A percentile compares a stretch with the other conserved stretches of the same genome.
These are phyloP conservation scores for Aspergillus vadensis DNA, from an alignment of 2,329 filamentous ascomycete genomes.

Conservation along the genomic window DNA sequence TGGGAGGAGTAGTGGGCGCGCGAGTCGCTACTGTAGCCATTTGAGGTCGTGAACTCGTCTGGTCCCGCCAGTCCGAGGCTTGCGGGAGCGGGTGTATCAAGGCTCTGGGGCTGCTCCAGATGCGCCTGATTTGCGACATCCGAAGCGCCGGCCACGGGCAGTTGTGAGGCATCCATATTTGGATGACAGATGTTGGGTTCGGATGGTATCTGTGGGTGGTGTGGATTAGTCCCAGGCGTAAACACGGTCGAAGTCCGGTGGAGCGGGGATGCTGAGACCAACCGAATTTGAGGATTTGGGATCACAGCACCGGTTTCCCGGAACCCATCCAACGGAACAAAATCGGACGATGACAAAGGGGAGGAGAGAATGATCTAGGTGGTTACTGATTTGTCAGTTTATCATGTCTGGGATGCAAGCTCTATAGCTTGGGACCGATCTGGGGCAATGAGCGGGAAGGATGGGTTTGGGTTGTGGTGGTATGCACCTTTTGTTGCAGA, in stretches of 20 bases:
- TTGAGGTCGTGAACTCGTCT: conserved; percentile 40
- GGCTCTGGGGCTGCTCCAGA: conserved; percentile 14
- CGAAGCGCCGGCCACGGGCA: conserved; percentile 24
- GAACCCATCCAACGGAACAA: conserved; percentile 20
- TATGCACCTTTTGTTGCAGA: conserved; percentile 17
- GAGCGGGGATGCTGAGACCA: conserved; percentile 21
- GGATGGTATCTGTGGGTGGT: conserved; percentile 1
- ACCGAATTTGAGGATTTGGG: conserved; percentile 23
- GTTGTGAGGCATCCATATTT: conserved; percentile 33
- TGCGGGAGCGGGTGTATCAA: conserved; percentile 27
- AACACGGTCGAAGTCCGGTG: conserved; percentile 22
- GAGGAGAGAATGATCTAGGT: not conserved
- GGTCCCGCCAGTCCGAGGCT: conserved; percentile 36
- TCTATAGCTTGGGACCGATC: not conserved
- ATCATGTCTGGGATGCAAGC: not conserved
- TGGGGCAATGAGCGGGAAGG: not conserved
- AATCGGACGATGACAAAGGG: conserved; percentile 3
- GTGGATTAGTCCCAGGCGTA: conserved; percentile 15
- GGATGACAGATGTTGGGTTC: conserved; percentile 5
- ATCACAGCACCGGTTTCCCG: conserved; percentile 19
- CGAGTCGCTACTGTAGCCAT: conserved; percentile 49
- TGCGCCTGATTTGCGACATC: conserved; percentile 24
- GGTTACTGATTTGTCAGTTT: conserved; percentile 5
- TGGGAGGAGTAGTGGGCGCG: conserved; percentile 53
- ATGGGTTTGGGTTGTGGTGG: not conserved